Percentiles rank a stretch among this genome's conserved stretches.
Conservation (phyloP, 2,329 filamentous ascomycete species). For the Fusarium clavum region DNA sequence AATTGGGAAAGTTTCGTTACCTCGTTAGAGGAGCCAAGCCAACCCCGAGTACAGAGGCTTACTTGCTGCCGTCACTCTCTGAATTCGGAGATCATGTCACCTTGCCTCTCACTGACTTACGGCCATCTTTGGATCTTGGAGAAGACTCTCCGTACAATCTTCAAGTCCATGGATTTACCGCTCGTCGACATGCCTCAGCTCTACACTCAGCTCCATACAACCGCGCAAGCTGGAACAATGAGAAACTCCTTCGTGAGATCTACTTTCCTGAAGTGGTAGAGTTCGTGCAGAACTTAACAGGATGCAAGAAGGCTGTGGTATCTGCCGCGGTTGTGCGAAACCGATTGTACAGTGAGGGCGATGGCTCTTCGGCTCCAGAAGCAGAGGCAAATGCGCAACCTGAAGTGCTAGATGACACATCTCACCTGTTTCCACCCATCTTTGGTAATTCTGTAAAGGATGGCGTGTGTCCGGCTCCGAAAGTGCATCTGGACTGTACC, state of each 20-base stretch:
- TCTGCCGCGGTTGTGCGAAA: constrained; percentile 8
- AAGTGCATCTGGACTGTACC: constrained; percentile 8
- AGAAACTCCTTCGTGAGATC: background rate
- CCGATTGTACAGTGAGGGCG: background rate
- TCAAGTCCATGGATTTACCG: background rate
- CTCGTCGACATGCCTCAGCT: background rate
- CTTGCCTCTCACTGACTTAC: constrained; percentile 3
- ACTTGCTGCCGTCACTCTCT: constrained; percentile 1
- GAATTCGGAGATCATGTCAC: constrained; percentile 2
- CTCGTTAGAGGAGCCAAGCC: background rate
- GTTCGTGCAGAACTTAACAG: background rate
- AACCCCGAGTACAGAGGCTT: background rate
- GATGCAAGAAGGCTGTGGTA: constrained; percentile 5
- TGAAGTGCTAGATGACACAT: background rate
- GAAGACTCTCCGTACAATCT: constrained; percentile 1
- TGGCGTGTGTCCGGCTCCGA: constrained; percentile 3
- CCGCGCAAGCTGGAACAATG: constrained; percentile 3
- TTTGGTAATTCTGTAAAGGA: constrained; percentile 2
- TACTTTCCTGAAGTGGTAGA: constrained; percentile 6
- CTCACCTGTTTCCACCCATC: background rate
- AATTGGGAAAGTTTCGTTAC: constrained; percentile 3
- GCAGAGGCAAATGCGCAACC: background rate
- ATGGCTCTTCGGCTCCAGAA: background rate
- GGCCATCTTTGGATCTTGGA: background rate
- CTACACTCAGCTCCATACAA: background rate